Percentiles rank a stretch among this genome's conserved stretches.
Evolutionary conservation across 805 yeast genomes (phyloP).

Genomic region (Komagataella populi): DNA sequence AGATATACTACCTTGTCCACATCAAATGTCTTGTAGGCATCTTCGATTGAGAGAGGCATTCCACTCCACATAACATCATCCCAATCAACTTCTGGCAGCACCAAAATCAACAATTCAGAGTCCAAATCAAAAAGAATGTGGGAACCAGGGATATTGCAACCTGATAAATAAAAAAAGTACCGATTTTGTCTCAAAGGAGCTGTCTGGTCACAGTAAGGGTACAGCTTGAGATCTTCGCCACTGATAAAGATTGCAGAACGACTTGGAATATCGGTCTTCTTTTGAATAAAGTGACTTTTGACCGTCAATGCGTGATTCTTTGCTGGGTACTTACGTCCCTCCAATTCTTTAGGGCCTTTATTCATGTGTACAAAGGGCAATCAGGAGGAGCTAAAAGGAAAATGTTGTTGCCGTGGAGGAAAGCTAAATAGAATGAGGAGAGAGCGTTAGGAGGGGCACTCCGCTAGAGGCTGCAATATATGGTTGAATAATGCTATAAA

Average conservation of each 20-base stretch:
- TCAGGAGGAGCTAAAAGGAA: background rate
- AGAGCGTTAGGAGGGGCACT: background rate
- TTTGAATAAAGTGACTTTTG: conserved; percentile 15
- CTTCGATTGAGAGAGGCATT: conserved; percentile 53
- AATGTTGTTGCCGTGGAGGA: background rate
- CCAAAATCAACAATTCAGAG: conserved; percentile 48
- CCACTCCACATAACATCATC: conserved; percentile 98
- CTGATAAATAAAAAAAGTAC: conserved; percentile 78
- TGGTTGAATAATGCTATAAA: background rate
- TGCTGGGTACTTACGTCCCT: conserved; percentile 56
- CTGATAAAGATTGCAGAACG: conserved; percentile 35
- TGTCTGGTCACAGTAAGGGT: conserved; percentile 69
- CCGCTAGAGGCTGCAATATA: background rate
- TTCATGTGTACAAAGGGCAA: background rate
- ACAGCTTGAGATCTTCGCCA: conserved; percentile 43
- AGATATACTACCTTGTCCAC: conserved; percentile 71
- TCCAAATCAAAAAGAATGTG: conserved; percentile 45
- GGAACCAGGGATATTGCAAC: conserved; percentile 70
- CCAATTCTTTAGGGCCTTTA: conserved; percentile 1
- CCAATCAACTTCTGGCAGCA: conserved; percentile 69
- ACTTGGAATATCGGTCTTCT: conserved; percentile 6
- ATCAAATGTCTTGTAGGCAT: conserved; percentile 55
- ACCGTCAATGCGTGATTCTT: conserved; percentile 57
- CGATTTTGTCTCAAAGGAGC: conserved; percentile 80
- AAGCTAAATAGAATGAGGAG: background rate